These are phyloP conservation scores for Canavalia gladiata DNA, from an alignment of 306 rosid genomes.

Conservation along the genomic window DNA sequence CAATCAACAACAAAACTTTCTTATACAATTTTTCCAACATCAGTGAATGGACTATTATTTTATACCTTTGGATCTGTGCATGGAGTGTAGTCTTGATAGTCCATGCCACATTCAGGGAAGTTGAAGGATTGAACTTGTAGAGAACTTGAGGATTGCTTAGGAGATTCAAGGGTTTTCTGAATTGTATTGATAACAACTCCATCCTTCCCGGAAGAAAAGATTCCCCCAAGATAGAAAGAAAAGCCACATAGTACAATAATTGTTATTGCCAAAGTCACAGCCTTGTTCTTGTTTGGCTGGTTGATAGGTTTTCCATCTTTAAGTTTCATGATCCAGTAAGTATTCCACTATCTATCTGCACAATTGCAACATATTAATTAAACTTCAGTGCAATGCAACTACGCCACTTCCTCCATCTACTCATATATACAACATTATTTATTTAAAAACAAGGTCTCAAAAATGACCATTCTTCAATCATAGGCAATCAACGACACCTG, in stretches of 20 bases:
- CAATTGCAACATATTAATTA: not conserved
- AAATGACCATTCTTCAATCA: conserved; percentile 19
- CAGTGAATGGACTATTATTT: conserved; percentile 24
- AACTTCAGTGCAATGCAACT: conserved; percentile 29
- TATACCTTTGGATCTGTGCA: conserved; percentile 98
- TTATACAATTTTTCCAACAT: conserved; percentile 16
- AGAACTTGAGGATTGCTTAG: conserved; percentile 59
- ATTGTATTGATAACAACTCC: conserved; percentile 44
- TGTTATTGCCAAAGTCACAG: conserved; percentile 61
- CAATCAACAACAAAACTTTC: conserved; percentile 36
- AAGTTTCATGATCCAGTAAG: conserved; percentile 72
- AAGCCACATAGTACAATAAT: conserved; percentile 73
- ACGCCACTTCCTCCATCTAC: conserved; percentile 11
- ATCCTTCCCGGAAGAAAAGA: conserved; percentile 66
- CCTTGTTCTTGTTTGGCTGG: conserved; percentile 62
- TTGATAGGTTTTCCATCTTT: conserved; percentile 85
- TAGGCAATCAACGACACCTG: conserved; percentile 12
- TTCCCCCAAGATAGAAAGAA: conserved; percentile 91
- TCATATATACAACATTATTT: not conserved
- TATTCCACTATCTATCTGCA: conserved; percentile 63
- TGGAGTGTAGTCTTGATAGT: conserved; percentile 93
- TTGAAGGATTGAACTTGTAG: conserved; percentile 61
- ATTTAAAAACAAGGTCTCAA: not conserved
- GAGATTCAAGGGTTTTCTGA: conserved; percentile 53
- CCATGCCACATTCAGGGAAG: conserved; percentile 75